A percentile compares a stretch with the other conserved stretches of the same genome.
Evolutionary conservation across 148 eudicot species (phyloP).

Genomic region (Rheum nobile): DNA sequence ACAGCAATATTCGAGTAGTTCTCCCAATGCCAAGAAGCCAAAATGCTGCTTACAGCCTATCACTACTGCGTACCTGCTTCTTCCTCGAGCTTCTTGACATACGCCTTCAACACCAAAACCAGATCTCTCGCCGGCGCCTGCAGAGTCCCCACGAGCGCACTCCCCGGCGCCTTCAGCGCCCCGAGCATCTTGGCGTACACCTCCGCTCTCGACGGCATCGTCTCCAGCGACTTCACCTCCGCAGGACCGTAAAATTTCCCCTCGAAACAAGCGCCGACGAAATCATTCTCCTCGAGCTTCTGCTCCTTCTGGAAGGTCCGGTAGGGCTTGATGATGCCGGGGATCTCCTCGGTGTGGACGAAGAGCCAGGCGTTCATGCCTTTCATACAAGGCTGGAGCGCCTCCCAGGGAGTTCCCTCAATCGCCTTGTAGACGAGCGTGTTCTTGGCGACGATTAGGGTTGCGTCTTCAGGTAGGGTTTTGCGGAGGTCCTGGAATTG

Average conservation of each 20-base stretch:
- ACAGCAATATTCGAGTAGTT: background rate
- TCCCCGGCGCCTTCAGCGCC: conserved; percentile 52
- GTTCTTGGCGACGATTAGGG: conserved; percentile 72
- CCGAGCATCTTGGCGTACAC: conserved; percentile 63
- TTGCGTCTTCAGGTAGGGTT: conserved; percentile 50
- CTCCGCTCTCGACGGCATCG: conserved; percentile 71
- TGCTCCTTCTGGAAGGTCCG: conserved; percentile 65
- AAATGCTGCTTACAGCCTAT: background rate
- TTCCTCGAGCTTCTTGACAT: conserved; percentile 71
- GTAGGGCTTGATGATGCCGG: conserved; percentile 66
- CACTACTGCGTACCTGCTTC: conserved; percentile 9
- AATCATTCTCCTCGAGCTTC: conserved; percentile 77
- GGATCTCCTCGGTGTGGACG: conserved; percentile 83
- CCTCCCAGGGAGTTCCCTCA: conserved; percentile 74
- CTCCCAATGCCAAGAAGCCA: background rate
- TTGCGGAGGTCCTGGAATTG: conserved; percentile 67
- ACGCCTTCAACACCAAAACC: conserved; percentile 63
- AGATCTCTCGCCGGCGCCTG: conserved; percentile 83
- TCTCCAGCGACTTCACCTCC: conserved; percentile 61
- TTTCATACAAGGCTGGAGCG: conserved; percentile 74
- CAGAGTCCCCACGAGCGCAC: conserved; percentile 54
- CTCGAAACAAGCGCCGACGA: conserved; percentile 79
- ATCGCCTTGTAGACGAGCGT: conserved; percentile 71
- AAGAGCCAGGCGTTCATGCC: conserved; percentile 94
- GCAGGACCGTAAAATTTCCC: conserved; percentile 69